Evolutionary conservation across 2,329 filamentous ascomycete genomes (phyloP), one percentile per base, ranked within the genome.

Genomic region (Pseudogymnoascus verrucosus): DNA sequence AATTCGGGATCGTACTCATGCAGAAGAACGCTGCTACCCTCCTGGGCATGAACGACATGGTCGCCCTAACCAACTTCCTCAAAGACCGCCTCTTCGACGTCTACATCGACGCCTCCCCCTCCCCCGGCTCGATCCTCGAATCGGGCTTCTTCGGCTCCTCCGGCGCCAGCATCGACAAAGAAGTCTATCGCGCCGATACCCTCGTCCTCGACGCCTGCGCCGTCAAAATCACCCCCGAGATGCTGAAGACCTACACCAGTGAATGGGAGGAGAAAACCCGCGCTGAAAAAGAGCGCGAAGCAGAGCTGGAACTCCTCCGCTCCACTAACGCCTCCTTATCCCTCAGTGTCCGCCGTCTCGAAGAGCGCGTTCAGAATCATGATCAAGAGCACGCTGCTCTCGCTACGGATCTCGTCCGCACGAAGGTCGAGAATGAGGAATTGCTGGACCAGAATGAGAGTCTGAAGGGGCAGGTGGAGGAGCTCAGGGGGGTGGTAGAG

Each of bases 81-180:
- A 96, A 97, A 74, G 95, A 99, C 75, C 90, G 89, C 68, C 73
- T 99, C 0, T 99, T 99, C 68, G 95, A 99, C 72, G 92, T 92
- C 40, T 99, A 99, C 75, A 97, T 99, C 67, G 95, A 99, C 76
- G 90, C 92, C 70, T 85, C 92, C 6, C 95, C 95, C 0, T 96
- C 92, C 2, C 88, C 92, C n/a, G 92, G 88, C 61, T 96, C 92
- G 14, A 89, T 99, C 59, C 84, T 98, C 0, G 95, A 99, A 75
- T 96, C 92, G 47, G 95, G 95, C 12, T 99, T 99, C 80, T 99
- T 99, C 72, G 95, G 95, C 65, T 93, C 89, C 74, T 93, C 91
- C 23, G 92, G 90, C 36, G 87, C 88, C n/a, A 90, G 87, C 68
- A 84, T 91, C 11, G 95, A 99, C 73, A 97, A 96, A 76, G 95